These are phyloP conservation scores for Hypoxylon intermedium DNA, from an alignment of 495 filamentous ascomycete genomes.

Conservation along the genomic window DNA sequence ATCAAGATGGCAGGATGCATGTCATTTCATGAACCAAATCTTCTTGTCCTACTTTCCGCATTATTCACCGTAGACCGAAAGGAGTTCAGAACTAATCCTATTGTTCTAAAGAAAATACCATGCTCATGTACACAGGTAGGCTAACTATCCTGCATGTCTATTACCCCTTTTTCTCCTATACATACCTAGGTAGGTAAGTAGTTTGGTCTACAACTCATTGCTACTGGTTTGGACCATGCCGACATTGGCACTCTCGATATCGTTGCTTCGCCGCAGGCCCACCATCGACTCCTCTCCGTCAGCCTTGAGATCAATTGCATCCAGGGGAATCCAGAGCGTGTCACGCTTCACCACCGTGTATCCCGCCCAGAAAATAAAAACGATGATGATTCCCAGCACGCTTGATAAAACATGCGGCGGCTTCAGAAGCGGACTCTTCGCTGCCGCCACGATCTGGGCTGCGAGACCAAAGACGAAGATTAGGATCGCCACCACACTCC, in stretches of 20 bases:
- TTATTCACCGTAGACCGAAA: no score
- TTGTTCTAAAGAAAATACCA: no score
- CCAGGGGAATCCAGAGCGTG: constrained; percentile 25
- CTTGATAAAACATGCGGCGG: constrained; percentile 27
- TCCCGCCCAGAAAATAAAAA: constrained; percentile 27
- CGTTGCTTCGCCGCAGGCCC: not conserved
- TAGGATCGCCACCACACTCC: constrained; percentile 30
- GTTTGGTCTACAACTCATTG: not conserved
- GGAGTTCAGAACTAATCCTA: no score
- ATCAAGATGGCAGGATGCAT: no score
- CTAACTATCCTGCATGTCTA: not conserved
- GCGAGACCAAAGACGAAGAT: constrained; percentile 33
- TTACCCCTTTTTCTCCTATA: not conserved
- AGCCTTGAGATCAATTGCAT: constrained; percentile 29
- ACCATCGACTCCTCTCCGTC: constrained; percentile 5
- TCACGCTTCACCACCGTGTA: constrained; percentile 24
- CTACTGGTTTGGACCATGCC: not conserved
- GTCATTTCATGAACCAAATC: no score
- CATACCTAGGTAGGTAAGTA: no score
- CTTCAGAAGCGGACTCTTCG: constrained; percentile 21
- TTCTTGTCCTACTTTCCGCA: no score
- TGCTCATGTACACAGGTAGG: no score
- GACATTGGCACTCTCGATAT: constrained; percentile 15
- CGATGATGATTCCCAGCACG: constrained; percentile 34
- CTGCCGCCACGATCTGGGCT: constrained; percentile 34